Base-by-base conservation (phyloP, 1,284 basidiomycete species). In the Neolentinus lepideus region DNA sequence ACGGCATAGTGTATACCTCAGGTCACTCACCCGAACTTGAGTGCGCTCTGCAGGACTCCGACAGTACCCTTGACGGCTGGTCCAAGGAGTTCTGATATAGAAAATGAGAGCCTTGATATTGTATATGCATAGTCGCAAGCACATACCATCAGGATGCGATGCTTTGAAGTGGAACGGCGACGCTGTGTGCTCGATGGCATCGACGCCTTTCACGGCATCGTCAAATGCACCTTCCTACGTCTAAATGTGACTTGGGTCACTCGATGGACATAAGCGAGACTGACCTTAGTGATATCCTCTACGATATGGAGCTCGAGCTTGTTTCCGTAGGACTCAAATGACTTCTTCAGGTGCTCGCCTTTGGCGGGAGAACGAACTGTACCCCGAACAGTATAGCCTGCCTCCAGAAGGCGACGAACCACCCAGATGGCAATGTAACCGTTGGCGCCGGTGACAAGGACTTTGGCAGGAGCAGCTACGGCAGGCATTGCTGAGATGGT, bases 41-140 rank as follows among this genome's bases (percentile, higher is more conserved):
- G 64, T 47, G 80, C 70, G 54, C 79, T 81, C 56, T 78, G 67
- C 6, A 88, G 71, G 3, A 88, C 74, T 33, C 80, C 77, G 0
- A 75, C 63, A 1, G 85, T 88, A 0, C 87, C 87, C 25, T 80
- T 69, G 11, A 88, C 72, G 4, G 87, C 87, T 0, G 87, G 86
- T 1, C 67, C 67, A 60, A 71, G 67, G 47, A 70, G 56, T 45
- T 71, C 64, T 53, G 38, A 6, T 16, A 16, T 21, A 21, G 19
- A 6, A 43, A 21, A n/a, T 51, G 27, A 25, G 47, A 25, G 47
- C 3, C 16, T n/a, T 25, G 10, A 21, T 50, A 50, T 26, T 25
- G 27, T n/a, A n/a, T 8, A 25, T 29, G 24, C 9, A 22, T 3
- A 16, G 22, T 6, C n/a, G 8, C 10, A 21, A 29, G 33, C 22